Conservation (phyloP, 148 eudicot genomes). For the Nepenthes mirabilis region DNA sequence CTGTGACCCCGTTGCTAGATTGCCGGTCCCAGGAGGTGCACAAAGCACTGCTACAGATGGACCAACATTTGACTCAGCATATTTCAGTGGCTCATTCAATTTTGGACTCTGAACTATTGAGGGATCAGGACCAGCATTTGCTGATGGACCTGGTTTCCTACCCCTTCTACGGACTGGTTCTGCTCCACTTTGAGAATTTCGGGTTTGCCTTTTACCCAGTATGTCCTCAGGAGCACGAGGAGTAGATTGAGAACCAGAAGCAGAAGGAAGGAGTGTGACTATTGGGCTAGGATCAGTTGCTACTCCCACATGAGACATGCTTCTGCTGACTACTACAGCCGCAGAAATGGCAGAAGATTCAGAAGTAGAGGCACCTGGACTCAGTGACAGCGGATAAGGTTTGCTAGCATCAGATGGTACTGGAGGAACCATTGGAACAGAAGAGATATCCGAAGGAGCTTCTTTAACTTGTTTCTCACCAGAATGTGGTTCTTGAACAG, state of each 20-base stretch:
- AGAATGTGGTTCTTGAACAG: constrained; percentile 5
- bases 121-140: constrained; percentile 20
- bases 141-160: constrained; percentile 24
- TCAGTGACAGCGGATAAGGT: background rate
- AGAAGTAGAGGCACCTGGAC: constrained; percentile 5
- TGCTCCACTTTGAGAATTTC: constrained; percentile 33
- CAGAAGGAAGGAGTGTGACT: constrained; percentile 9
- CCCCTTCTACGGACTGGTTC: constrained; percentile 53
- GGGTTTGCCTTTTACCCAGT: constrained; percentile 43
- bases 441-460: constrained; percentile 5
- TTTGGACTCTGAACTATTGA: constrained; percentile 10
- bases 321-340: background rate
- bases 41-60: constrained; percentile 11
- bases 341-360: constrained; percentile 2
- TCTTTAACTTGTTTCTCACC: constrained; percentile 4
- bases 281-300: background rate
- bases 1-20: constrained; percentile 14
- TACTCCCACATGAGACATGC: constrained; percentile 1
- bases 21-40: constrained; percentile 23
- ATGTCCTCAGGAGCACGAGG: constrained; percentile 11
- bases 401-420: constrained; percentile 4
- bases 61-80: background rate
- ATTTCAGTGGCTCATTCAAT: constrained; percentile 13
- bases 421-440: constrained; percentile 1
- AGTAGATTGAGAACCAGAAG: constrained; percentile 23